phyloP scores from a whole-genome alignment of 148 eudicot species.

The Bassia scoparia region DNA sequence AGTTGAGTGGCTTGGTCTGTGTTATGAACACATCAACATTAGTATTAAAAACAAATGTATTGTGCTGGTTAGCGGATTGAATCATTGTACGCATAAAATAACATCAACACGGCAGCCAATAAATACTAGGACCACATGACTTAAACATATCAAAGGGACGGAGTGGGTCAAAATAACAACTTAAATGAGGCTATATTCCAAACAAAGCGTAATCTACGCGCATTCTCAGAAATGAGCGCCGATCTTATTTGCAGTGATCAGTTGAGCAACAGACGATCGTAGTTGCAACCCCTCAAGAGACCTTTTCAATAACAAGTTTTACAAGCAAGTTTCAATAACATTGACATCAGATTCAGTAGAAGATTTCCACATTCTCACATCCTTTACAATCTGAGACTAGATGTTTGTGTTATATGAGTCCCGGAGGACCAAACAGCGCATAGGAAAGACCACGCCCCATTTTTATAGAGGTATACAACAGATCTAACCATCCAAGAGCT shows the following conservation, averaged over 20 bases:
- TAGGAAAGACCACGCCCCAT: constrained; percentile 89
- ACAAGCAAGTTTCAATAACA: constrained; percentile 84
- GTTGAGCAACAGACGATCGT: constrained; percentile 86
- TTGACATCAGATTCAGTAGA: constrained; percentile 61
- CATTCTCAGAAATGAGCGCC: constrained; percentile 78
- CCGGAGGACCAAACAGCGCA: constrained; percentile 92
- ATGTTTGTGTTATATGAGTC: constrained; percentile 81
- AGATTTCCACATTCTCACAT: constrained; percentile 70
- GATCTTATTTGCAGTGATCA: constrained; percentile 88
- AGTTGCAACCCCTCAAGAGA: constrained; percentile 72
- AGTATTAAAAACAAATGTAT: background rate
- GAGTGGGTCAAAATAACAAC: background rate
- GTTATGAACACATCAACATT: background rate
- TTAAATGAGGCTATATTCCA: background rate
- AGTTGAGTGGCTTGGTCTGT: constrained; percentile 79
- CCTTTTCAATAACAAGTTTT: constrained; percentile 78
- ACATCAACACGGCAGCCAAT: background rate
- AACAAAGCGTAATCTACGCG: constrained; percentile 44
- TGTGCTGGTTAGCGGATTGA: background rate
- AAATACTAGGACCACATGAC: background rate
- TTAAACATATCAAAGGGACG: background rate
- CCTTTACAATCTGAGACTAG: constrained; percentile 75
- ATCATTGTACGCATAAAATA: background rate
- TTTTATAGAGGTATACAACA: constrained; percentile 81
- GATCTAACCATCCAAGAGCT: constrained; percentile 98